phyloP scores from a whole-genome alignment of 768 basidiomycete genomes.

The Aureoboletus auriporus region DNA sequence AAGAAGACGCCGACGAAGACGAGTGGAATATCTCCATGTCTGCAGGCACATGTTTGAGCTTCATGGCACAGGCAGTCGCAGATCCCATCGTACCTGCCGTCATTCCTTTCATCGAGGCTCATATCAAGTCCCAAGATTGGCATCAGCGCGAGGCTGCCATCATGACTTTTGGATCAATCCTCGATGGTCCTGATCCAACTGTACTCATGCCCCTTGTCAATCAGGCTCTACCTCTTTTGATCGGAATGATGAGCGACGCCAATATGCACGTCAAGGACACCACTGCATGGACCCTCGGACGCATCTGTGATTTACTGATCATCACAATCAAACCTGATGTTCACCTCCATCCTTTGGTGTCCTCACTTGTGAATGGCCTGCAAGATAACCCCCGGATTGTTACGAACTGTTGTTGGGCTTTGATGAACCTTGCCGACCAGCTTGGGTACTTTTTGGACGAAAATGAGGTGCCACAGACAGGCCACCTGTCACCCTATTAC shows the following conservation, averaged over 20 bases:
- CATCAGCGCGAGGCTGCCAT: constrained; percentile 94
- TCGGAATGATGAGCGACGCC: constrained; percentile 90
- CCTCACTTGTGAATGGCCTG: constrained; percentile 78
- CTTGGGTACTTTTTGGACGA: constrained; percentile 68
- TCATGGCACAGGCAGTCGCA: constrained; percentile 86
- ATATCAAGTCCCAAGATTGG: constrained; percentile 93
- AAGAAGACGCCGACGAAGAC: constrained; percentile 96
- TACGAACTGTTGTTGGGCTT: constrained; percentile 92
- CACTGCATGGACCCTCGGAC: constrained; percentile 94
- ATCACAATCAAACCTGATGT: constrained; percentile 83
- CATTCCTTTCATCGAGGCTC: constrained; percentile 96
- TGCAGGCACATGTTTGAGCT: constrained; percentile 84
- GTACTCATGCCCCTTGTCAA: constrained; percentile 88
- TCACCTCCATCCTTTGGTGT: constrained; percentile 79
- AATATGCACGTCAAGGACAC: constrained; percentile 92
- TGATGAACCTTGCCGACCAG: constrained; percentile 95
- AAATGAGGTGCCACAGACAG: constrained; percentile 48
- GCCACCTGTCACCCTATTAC: constrained; percentile 84
- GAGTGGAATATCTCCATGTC: constrained; percentile 99
- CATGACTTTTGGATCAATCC: constrained; percentile 97
- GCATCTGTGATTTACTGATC: constrained; percentile 89
- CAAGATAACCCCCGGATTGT: constrained; percentile 80
- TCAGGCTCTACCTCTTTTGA: constrained; percentile 90
- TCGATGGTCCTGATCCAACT: constrained; percentile 90
- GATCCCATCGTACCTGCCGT: constrained; percentile 89